A percentile compares a stretch with the other conserved stretches of the same genome.
Conservation (phyloP, 768 basidiomycete species). For the Suillus paluster region DNA sequence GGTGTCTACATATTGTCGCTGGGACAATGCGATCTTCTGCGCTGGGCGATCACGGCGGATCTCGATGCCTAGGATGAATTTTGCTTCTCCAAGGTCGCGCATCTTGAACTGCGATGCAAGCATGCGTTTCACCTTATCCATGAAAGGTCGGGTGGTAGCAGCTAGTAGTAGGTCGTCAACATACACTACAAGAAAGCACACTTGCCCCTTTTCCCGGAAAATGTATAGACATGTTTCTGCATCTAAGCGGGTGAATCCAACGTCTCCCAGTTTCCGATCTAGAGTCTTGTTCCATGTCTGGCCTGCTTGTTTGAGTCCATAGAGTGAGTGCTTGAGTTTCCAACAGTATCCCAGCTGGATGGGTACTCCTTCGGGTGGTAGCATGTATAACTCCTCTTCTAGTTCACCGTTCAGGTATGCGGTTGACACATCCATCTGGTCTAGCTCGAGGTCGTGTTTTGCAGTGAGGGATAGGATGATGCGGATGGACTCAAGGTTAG, state of each 20-base stretch:
- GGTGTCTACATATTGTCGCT: constrained; percentile 17
- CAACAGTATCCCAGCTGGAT: constrained; percentile 13
- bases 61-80: constrained; percentile 36
- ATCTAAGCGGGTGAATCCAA: neutral
- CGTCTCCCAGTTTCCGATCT: constrained; percentile 9
- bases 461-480: constrained; percentile 28
- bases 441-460: constrained; percentile 20
- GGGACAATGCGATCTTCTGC: constrained; percentile 33
- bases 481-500: constrained; percentile 21
- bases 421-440: constrained; percentile 24
- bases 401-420: constrained; percentile 27
- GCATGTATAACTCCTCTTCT: constrained; percentile 32
- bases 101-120: constrained; percentile 8
- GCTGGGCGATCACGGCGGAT: constrained; percentile 27
- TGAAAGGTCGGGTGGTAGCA: constrained; percentile 4
- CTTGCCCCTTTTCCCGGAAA: constrained; percentile 14
- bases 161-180: constrained; percentile 30
- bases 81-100: constrained; percentile 6
- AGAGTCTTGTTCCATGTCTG: constrained; percentile 27
- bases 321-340: constrained; percentile 29
- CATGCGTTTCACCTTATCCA: neutral
- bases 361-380: constrained; percentile 18
- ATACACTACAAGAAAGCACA: constrained; percentile 29
- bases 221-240: constrained; percentile 31
- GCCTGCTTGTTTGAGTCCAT: constrained; percentile 37